These are phyloP conservation scores for Penicillium egyptiacum DNA, from an alignment of 495 filamentous ascomycete genomes.

Conservation along the genomic window DNA sequence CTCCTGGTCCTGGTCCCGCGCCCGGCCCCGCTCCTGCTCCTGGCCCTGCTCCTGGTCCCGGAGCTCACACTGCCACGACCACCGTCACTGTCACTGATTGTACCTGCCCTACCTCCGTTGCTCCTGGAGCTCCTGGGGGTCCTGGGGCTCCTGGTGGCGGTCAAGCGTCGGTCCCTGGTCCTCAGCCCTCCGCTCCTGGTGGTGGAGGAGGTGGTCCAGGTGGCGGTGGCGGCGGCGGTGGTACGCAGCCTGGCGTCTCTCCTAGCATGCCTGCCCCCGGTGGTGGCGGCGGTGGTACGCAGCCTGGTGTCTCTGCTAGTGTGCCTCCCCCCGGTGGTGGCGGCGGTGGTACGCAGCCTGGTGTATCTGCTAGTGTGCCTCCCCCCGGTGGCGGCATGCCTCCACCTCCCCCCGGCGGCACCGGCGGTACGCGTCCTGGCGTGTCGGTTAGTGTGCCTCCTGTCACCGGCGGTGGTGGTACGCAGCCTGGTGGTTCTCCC, in stretches of 20 bases:
- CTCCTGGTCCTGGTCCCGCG: conserved; percentile 3
- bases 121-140: conserved; percentile 10
- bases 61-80: conserved; percentile 16
- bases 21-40: conserved; percentile 13
- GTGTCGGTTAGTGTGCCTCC: conserved; percentile 10
- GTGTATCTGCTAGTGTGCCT: not conserved
- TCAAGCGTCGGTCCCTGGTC: too few relatives aligned
- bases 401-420: too few relatives aligned
- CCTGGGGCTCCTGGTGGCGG: conserved; percentile 1
- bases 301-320: not conserved
- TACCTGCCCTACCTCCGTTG: conserved; percentile 18
- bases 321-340: not conserved
- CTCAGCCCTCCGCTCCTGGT: too few relatives aligned
- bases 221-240: not conserved
- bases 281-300: not conserved
- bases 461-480: not conserved
- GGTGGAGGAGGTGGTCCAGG: too few relatives aligned
- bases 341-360: not conserved
- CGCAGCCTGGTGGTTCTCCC: conserved; percentile 5
- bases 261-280: not conserved
- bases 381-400: not conserved
- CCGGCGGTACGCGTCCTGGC: too few relatives aligned
- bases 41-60: not conserved
- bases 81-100: conserved; percentile 31
- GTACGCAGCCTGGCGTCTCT: not conserved